These are phyloP conservation scores for Solanum bulbocastanum DNA, from an alignment of 257 asterid genomes.

Conservation along the genomic window DNA sequence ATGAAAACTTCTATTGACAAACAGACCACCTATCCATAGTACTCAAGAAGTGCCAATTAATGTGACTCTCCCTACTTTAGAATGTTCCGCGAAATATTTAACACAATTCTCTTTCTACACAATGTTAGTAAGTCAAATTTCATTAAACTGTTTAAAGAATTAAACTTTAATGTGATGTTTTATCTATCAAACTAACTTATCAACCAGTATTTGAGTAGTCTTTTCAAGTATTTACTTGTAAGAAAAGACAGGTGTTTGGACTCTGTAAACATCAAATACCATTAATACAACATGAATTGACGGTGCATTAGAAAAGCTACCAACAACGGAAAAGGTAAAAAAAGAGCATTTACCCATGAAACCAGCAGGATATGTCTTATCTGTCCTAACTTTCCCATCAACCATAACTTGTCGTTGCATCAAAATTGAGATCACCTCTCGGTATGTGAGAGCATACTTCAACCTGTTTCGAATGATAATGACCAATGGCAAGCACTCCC, in stretches of 20 bases:
- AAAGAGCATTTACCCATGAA: conserved; percentile 1
- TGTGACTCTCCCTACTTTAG: background rate
- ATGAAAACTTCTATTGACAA: background rate
- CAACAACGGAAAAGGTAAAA: background rate
- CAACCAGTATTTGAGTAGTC: background rate
- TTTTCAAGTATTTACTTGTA: background rate
- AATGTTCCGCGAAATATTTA: background rate
- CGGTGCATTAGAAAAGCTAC: background rate
- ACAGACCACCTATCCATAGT: background rate
- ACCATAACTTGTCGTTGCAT: conserved; percentile 11
- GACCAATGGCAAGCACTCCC: conserved; percentile 8
- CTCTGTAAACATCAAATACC: background rate
- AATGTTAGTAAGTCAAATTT: background rate
- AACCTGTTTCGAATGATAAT: conserved; percentile 10
- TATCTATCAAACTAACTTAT: background rate
- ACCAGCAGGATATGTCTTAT: conserved; percentile 9
- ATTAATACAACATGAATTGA: background rate
- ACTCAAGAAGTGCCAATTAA: background rate
- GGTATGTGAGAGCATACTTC: conserved; percentile 8
- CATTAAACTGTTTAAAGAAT: background rate
- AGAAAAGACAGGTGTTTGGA: background rate
- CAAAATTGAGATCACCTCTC: conserved; percentile 6
- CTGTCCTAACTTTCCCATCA: conserved; percentile 6
- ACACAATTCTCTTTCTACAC: background rate
- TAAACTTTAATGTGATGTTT: background rate